Percentiles rank a stretch among this genome's conserved stretches.
Conservation (phyloP, 164 flowering plant species). For the Protea cynaroides region DNA sequence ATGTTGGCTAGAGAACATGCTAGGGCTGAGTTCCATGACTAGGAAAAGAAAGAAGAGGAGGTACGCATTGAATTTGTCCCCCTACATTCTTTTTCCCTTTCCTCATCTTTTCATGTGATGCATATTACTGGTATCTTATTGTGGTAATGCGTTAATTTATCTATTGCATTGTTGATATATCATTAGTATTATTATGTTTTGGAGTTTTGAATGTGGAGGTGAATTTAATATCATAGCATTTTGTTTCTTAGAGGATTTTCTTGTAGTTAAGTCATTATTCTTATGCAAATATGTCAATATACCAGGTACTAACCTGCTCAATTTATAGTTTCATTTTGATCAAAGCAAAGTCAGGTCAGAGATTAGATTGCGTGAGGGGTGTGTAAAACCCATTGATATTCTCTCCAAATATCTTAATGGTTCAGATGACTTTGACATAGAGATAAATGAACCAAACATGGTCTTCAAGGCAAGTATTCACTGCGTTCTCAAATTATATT, state of each 20-base stretch:
- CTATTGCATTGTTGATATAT: neutral
- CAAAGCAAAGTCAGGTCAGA: slow-evolving; percentile 95
- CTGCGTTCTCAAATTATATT: neutral
- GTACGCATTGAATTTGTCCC: slow-evolving; percentile 33
- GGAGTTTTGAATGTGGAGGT: neutral
- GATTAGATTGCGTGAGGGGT: slow-evolving; percentile 88
- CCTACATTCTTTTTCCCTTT: neutral
- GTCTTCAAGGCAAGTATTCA: slow-evolving; percentile 70
- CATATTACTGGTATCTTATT: no score
- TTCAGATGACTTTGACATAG: slow-evolving; percentile 75
- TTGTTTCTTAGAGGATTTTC: neutral
- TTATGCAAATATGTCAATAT: neutral
- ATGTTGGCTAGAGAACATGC: slow-evolving; percentile 90
- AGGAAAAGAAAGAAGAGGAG: slow-evolving; percentile 99
- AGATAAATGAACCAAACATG: slow-evolving; percentile 86
- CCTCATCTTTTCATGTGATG: neutral
- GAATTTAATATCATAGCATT: neutral
- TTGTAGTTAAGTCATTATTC: neutral
- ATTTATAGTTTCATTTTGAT: slow-evolving; percentile 90
- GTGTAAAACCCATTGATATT: slow-evolving; percentile 84
- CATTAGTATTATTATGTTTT: neutral
- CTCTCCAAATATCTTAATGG: slow-evolving; percentile 78
- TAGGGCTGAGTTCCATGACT: slow-evolving; percentile 93
- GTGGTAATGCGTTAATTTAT: neutral
- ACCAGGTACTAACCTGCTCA: slow-evolving; percentile 14